phyloP scores from a whole-genome alignment of 2,329 filamentous ascomycete genomes.

The Hirsutella rhossiliensis region DNA sequence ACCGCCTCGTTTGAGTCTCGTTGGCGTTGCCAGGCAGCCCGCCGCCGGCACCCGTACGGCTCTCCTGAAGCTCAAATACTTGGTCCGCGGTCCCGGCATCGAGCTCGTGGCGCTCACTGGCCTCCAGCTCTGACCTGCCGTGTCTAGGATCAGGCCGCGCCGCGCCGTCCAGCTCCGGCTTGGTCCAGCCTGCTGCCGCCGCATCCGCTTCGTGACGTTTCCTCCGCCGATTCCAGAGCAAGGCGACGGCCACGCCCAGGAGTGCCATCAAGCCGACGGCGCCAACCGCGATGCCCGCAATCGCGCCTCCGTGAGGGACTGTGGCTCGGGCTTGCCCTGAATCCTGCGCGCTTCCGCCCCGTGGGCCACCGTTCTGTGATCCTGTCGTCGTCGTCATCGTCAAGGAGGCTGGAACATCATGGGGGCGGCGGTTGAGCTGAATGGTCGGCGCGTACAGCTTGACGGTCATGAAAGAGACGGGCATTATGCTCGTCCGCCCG shows the following conservation, averaged over 20 bases:
- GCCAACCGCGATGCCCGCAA: not conserved
- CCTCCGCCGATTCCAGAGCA: not conserved
- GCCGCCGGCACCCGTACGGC: no score
- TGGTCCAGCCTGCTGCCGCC: not conserved
- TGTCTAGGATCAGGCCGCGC: not conserved
- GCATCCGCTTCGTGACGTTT: not conserved
- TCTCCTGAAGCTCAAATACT: not conserved
- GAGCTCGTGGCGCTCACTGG: not conserved
- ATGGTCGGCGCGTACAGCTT: not conserved
- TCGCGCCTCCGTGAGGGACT: not conserved
- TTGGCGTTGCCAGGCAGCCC: not conserved
- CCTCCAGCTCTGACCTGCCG: not conserved
- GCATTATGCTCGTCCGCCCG: not conserved
- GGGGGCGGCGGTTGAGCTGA: not conserved
- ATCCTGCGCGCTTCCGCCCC: not conserved
- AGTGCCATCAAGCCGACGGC: not conserved
- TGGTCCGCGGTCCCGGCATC: not conserved
- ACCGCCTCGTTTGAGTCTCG: not conserved
- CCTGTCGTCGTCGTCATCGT: not conserved
- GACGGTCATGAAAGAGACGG: not conserved
- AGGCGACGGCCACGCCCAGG: not conserved
- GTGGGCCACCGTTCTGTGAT: no score
- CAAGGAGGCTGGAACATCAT: not conserved
- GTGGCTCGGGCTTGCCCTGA: not conserved
- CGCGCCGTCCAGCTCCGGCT: not conserved